Evolutionary conservation across 805 yeast species (phyloP), one percentile per base, ranked within the genome.

Genomic region (Candida quercuum): DNA sequence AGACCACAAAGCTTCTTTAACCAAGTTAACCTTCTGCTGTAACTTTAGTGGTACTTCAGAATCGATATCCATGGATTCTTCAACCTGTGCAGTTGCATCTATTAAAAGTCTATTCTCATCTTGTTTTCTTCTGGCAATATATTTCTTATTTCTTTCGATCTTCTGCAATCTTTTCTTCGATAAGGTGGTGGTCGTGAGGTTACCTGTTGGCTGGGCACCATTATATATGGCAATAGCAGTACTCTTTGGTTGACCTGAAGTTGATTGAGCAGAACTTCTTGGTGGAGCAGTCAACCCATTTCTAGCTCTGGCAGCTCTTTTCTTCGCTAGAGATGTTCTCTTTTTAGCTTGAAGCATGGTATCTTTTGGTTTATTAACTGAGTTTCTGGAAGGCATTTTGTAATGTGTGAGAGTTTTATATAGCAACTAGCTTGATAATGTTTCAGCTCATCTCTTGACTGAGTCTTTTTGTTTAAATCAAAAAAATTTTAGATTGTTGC

Each of bases 101-200:
- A 70, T 70, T 40, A 66, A 56, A 44, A 71, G 54, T 48, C 66
- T 66, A 29, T 63, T 63, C 19, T 64, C 44, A 30, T 43, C 16
- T 24, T 46, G 50, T 18, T 60, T 59, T 66, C 88, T 75, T 45
- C 74, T 73, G 41, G 71, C 78, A 26, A 76, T 70, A 59, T 86
- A 86, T 55, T 77, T 80, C 57, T 76, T 69, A 56, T 87, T 87
- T 71, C 96, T 76, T 54, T 77, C 84, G 47, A 85, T 70, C 63
- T 87, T 87, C 63, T 80, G 73, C 31, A 83, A 76, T 62, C 84
- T 78, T 65, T 87, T 87, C 52, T 78, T 84, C 22, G 94, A 81
- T 35, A 86, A 63, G 1, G 87, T 74, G 35, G 64, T 69, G 33
- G 77, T 81, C 24, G 85, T 80, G 13, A 63, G 15, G 3, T 41